A percentile compares a stretch with the other conserved stretches of the same genome.
Evolutionary conservation across 169 alveolate genomes (phyloP).

Genomic region (Fabrea salina): DNA sequence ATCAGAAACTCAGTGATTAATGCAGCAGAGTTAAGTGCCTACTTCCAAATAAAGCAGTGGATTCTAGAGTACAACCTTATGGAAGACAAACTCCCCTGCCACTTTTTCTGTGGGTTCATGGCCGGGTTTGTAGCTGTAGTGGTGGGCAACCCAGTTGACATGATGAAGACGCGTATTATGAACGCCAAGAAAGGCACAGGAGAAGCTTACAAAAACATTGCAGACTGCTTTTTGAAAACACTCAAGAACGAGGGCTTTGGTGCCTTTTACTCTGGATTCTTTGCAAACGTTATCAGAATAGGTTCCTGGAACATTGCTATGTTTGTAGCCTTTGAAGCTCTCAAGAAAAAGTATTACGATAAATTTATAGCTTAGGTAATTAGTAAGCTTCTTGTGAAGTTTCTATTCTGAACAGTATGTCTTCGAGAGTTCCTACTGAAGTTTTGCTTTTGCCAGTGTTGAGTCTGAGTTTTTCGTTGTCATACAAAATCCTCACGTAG

Average conservation of each 20-base stretch:
- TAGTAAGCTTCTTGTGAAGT: too few relatives aligned
- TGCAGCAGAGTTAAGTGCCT: conserved; percentile 70
- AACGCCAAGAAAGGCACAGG: conserved; percentile 40
- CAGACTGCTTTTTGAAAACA: conserved; percentile 33
- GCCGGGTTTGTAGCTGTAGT: conserved; percentile 74
- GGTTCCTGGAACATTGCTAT: conserved; percentile 63
- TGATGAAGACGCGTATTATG: conserved; percentile 76
- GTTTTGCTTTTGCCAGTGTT: too few relatives aligned
- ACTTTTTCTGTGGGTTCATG: conserved; percentile 55
- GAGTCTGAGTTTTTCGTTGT: too few relatives aligned
- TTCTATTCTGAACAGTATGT: too few relatives aligned
- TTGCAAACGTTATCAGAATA: conserved; percentile 59
- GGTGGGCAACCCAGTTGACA: conserved; percentile 75
- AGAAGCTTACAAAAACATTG: conserved; percentile 24
- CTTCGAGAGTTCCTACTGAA: too few relatives aligned
- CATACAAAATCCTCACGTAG: too few relatives aligned
- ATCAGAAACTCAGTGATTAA: conserved; percentile 67
- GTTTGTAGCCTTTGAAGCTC: conserved; percentile 43
- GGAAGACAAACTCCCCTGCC: conserved; percentile 60
- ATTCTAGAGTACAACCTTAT: conserved; percentile 47
- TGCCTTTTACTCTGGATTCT: conserved; percentile 62
- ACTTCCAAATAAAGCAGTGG: conserved; percentile 57
- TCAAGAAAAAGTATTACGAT: conserved; percentile 2
- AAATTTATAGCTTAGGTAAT: neutral
- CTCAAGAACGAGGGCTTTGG: conserved; percentile 45